A percentile compares a stretch with the other conserved stretches of the same genome.
Evolutionary conservation across 352 stramenopile genomes (phyloP).

Genomic region (Pythium oligandrum): DNA sequence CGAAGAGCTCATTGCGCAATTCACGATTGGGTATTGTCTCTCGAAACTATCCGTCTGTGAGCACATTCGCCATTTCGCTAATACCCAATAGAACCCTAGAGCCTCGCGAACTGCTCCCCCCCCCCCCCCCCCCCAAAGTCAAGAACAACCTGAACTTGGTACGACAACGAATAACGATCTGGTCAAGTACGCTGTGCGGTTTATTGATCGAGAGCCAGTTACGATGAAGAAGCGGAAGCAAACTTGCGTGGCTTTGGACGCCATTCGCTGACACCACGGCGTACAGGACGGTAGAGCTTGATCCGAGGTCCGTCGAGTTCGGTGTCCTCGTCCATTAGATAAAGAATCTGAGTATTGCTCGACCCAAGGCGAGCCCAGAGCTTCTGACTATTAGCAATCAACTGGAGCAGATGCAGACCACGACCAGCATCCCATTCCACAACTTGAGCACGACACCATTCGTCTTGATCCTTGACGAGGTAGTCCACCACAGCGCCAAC

Average conservation of each 20-base stretch:
- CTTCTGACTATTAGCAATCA: slow-evolving; percentile 52
- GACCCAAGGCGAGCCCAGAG: slow-evolving; percentile 49
- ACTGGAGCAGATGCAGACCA: slow-evolving; percentile 63
- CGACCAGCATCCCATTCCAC: slow-evolving; percentile 60
- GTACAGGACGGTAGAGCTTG: slow-evolving; percentile 53
- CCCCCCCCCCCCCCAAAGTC: no score
- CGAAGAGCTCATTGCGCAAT: no score
- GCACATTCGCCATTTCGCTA: no score
- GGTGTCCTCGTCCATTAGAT: slow-evolving; percentile 52
- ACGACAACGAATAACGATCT: no score
- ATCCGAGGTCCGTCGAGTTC: slow-evolving; percentile 52
- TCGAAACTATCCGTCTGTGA: no score
- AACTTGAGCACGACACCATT: slow-evolving; percentile 68
- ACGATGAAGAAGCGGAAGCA: slow-evolving; percentile 2
- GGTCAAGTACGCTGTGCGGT: no score
- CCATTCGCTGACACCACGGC: slow-evolving; percentile 54
- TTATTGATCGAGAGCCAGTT: no score
- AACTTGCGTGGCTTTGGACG: slow-evolving; percentile 71
- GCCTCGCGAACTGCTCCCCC: no score
- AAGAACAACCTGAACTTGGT: no score
- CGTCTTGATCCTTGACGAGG: slow-evolving; percentile 54
- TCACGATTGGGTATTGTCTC: no score
- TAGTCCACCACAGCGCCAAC: slow-evolving; percentile 77
- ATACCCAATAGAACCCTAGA: no score
- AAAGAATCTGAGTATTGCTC: slow-evolving; percentile 65